phyloP scores from a whole-genome alignment of 768 basidiomycete species.

The Auricularia cornea region DNA sequence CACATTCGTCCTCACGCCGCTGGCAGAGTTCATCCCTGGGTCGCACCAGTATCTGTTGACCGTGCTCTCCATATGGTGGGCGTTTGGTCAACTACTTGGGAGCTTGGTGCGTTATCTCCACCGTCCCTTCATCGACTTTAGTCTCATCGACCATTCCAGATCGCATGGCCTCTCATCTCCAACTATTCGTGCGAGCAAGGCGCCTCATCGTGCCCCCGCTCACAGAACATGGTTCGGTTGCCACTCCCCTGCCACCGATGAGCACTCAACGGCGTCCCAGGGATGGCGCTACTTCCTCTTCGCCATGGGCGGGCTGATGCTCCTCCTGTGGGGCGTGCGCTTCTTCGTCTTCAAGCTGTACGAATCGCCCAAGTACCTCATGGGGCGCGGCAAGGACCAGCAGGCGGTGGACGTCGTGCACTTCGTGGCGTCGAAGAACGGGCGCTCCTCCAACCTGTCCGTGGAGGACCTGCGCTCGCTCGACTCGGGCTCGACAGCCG shows the following conservation, averaged over 20 bases:
- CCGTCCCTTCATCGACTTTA: background rate
- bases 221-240: slow-evolving; percentile 34
- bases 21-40: slow-evolving; percentile 58
- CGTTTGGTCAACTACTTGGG: slow-evolving; percentile 61
- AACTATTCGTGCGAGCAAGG: slow-evolving; percentile 51
- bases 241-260: no score
- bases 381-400: slow-evolving; percentile 56
- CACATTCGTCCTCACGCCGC: background rate
- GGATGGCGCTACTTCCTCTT: slow-evolving; percentile 77
- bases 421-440: slow-evolving; percentile 53
- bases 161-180: slow-evolving; percentile 69
- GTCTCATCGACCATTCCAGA: slow-evolving; percentile 26
- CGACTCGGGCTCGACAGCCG: slow-evolving; percentile 11
- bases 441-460: slow-evolving; percentile 38
- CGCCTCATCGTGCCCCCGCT: slow-evolving; percentile 31
- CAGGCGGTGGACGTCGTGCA: slow-evolving; percentile 56
- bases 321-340: slow-evolving; percentile 51
- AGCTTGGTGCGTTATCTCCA: slow-evolving; percentile 23
- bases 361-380: slow-evolving; percentile 65
- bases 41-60: slow-evolving; percentile 71
- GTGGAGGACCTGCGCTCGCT: slow-evolving; percentile 38
- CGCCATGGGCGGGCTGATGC: slow-evolving; percentile 61
- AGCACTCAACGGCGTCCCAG: slow-evolving; percentile 13
- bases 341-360: slow-evolving; percentile 60
- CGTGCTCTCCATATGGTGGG: slow-evolving; percentile 73